Base-by-base conservation (phyloP, 2,329 filamentous ascomycete genomes). In the Ophiostoma ulmi region DNA sequence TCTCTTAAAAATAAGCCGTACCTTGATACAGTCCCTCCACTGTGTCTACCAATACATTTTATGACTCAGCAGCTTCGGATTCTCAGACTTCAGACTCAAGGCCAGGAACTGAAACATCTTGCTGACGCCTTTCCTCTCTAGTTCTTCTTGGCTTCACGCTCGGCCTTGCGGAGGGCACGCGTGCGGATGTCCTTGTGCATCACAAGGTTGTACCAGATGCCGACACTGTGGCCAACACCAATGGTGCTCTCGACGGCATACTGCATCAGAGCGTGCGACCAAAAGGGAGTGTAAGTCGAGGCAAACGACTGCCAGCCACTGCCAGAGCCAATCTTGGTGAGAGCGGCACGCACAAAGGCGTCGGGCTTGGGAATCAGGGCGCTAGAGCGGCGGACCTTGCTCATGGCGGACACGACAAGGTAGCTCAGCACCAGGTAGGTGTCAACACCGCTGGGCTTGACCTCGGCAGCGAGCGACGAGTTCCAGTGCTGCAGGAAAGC, bases 401-500 rank as follows among this genome's bases (percentile, higher is more conserved):
- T 94, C 95, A 99, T 99, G 77, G 94, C 93, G 0, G 92, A 94
- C 5, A 93, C 97, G 76, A 99, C 92, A 67, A 99, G 88, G 80
- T 99, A 96, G 76, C 91, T 93, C 75, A 98, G 87, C 38, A 97
- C 90, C 67, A 98, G 87, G 80, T 98, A 90, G n/a, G 97, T 93
- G 74, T 93, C 90, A 58, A 99, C 88, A 71, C 92, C 91, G 76
- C 91, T 85, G 1, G 90, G 87, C 73, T 90, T 88, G 39, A 99
- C 86, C 81, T 99, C 95, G 17, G 90, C 87, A 0, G 90, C 91
- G 17, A 99, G 86, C 13, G 95, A 89, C 6, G 89, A 91, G 75
- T 91, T 97, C 95, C 95, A 99, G 78, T 97, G 90, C 81, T 98
- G 94, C 67, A 99, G 86, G 86, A 99, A 99, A 1, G 95, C 94